These are phyloP conservation scores for Chenopodium suecicum DNA, from an alignment of 148 eudicot species.

Conservation along the genomic window DNA sequence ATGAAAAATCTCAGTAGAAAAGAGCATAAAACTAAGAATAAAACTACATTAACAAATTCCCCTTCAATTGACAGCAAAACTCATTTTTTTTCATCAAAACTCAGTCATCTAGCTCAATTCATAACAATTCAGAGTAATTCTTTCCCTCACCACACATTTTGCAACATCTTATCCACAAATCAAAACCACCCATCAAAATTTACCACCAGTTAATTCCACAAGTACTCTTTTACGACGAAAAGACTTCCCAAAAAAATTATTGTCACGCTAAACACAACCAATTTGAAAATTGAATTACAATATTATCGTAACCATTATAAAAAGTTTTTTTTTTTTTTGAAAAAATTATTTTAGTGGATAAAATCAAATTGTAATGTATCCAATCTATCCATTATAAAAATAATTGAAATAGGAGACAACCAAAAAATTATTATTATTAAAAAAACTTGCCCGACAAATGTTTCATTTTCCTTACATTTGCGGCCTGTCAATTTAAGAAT, in stretches of 20 bases:
- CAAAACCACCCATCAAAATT: neutral
- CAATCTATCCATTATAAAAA: neutral
- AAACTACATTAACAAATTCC: neutral
- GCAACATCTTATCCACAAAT: neutral
- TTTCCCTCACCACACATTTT: neutral
- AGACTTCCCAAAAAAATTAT: neutral
- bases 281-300: neutral
- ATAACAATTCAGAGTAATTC: no score
- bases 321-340: no score
- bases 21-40: neutral
- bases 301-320: no score
- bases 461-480: neutral
- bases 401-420: neutral
- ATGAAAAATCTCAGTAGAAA: neutral
- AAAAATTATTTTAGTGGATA: neutral
- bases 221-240: neutral
- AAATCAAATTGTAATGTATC: neutral
- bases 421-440: neutral
- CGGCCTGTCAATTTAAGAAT: conserved; percentile 6
- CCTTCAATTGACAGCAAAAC: neutral
- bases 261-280: neutral
- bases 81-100: neutral
- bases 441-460: neutral
- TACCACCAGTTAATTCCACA: neutral
- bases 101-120: neutral